phyloP scores from a whole-genome alignment of 2,329 filamentous ascomycete genomes.

The Colletotrichum chlorophyti region DNA sequence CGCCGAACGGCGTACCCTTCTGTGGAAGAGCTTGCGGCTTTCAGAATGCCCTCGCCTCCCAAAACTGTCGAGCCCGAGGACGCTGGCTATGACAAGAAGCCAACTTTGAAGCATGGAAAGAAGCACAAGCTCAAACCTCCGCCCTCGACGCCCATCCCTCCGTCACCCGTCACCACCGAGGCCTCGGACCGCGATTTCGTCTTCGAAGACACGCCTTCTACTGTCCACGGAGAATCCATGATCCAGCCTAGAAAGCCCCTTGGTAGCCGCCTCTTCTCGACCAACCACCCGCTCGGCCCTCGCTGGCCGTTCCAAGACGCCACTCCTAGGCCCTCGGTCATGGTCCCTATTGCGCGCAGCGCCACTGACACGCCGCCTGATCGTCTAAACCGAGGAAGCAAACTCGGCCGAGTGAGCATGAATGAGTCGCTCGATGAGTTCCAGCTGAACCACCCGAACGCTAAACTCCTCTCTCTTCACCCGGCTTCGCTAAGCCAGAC shows the following conservation, averaged over 20 bases:
- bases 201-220: slow-evolving; percentile 9
- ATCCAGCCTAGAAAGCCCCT: slow-evolving; percentile 3
- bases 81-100: too few relatives aligned
- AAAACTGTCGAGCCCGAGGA: neutral
- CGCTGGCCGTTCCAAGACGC: slow-evolving; percentile 25
- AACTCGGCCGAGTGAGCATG: slow-evolving; percentile 9
- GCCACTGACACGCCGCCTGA: neutral
- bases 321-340: slow-evolving; percentile 8
- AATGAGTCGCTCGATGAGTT: slow-evolving; percentile 23
- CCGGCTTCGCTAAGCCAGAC: neutral
- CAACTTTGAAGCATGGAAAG: too few relatives aligned
- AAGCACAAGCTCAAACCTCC: too few relatives aligned
- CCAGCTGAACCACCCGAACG: slow-evolving; percentile 18
- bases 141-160: neutral
- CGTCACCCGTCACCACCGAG: slow-evolving; percentile 11
- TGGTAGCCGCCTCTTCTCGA: neutral
- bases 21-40: neutral
- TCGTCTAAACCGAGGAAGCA: neutral
- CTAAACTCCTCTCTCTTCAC: slow-evolving; percentile 7
- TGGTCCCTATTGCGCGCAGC: slow-evolving; percentile 14
- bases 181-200: slow-evolving; percentile 1
- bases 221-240: slow-evolving; percentile 15
- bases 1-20: slow-evolving; percentile 3
- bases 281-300: neutral
- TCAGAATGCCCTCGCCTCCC: slow-evolving; percentile 2